These are phyloP conservation scores for Kondoa subrosea DNA, from an alignment of 768 basidiomycete genomes.

Conservation along the genomic window DNA sequence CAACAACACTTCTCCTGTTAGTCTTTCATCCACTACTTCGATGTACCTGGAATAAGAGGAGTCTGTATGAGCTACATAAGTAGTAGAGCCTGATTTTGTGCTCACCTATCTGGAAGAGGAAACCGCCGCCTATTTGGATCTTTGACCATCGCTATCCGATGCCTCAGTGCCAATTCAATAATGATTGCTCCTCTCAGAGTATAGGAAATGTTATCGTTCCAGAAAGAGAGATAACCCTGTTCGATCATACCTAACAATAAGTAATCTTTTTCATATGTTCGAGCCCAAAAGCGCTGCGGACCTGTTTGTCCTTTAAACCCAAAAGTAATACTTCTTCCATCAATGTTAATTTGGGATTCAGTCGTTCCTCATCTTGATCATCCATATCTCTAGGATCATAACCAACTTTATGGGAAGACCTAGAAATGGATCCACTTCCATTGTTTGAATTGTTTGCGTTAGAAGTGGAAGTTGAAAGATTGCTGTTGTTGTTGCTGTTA, in stretches of 20 bases:
- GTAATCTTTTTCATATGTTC: neutral
- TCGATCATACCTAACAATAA: neutral
- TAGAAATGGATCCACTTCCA: too few species aligned
- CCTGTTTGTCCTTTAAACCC: constrained; percentile 92
- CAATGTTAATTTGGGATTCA: constrained; percentile 67
- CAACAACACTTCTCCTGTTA: constrained; percentile 88
- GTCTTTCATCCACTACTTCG: constrained; percentile 77
- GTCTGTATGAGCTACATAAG: neutral
- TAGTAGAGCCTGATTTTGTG: too few species aligned
- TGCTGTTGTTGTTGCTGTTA: neutral
- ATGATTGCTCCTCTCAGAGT: constrained; percentile 96
- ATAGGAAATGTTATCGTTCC: constrained; percentile 99
- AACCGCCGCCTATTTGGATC: constrained; percentile 61
- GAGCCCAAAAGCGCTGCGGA: constrained; percentile 30
- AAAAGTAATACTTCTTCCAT: constrained; percentile 93
- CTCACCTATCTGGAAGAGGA: constrained; percentile 53
- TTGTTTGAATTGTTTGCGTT: too few species aligned
- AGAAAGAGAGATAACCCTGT: constrained; percentile 54
- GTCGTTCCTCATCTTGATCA: constrained; percentile 46
- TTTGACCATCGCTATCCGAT: constrained; percentile 75
- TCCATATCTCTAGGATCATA: constrained; percentile 79
- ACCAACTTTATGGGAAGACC: constrained; percentile 40
- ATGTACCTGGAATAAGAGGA: constrained; percentile 37
- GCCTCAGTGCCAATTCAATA: constrained; percentile 85
- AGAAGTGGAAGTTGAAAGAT: neutral